Base-by-base conservation (phyloP, 352 stramenopile genomes). In the Globisporangium barbulae region DNA sequence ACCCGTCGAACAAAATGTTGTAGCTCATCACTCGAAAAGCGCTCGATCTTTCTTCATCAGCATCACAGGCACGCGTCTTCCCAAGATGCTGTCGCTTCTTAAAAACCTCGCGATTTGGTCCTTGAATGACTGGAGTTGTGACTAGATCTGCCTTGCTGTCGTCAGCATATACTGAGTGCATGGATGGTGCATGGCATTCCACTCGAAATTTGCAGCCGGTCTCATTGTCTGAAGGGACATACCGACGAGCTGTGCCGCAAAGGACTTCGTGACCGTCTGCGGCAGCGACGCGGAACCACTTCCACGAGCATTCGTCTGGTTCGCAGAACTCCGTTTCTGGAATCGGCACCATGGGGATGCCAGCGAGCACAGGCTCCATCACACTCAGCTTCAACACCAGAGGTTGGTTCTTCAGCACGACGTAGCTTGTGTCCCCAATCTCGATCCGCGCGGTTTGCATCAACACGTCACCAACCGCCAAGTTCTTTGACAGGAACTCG, bases 1-100 rank as follows among this genome's bases (percentile, higher is more conserved):
- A 94, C 3, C 85, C 84, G 42, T 85, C 75, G 57, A 82, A 94
- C 13, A 94, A 44, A 25, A 94, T 74, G 55, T 94, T 94, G 67
- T 94, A 94, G 56, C 71, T 89, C 85, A 94, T 91, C 13, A 94
- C 74, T 49, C 85, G 83, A 49, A 92, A 85, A 4, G 67, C 69
- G 12, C 47, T 8, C 52, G 53, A 58, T 65, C 64, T 48, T 65
- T 50, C 0, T 9, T 15, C 6, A 28, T 61, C 39, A 10, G 30
- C 21, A 44, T 57, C 39, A 50, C 63, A 49, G 19, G 58, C 57
- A 55, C 74, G 65, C 28, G 61, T 35, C 15, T 63, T 6, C 17
- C 60, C 22, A 30, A 77, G 54, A 67, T 25, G 1, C 50, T 70
- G 57, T n/a, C 85, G 69, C n/a, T 65, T 45, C 0, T 50, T 56